phyloP scores from a whole-genome alignment of 179 eudicot genomes.

The Spinacia oleracea region DNA sequence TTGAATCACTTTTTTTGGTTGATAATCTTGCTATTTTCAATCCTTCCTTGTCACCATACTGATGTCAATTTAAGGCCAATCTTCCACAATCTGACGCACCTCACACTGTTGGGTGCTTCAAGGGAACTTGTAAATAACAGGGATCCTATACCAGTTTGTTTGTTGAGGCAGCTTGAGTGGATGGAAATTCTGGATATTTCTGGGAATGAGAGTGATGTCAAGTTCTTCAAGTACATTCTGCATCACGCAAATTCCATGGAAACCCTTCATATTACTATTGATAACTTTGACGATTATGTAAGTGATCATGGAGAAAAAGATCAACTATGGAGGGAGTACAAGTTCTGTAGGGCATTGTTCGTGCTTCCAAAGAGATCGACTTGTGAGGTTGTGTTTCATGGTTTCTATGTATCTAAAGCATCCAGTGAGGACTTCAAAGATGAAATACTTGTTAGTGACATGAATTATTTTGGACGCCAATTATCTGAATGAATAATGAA shows the following conservation, averaged over 20 bases:
- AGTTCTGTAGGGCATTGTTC: conserved; percentile 9
- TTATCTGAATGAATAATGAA: not conserved
- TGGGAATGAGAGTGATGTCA: not conserved
- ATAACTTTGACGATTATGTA: not conserved
- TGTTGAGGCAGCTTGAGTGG: not conserved
- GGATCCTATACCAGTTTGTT: not conserved
- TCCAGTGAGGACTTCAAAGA: not conserved
- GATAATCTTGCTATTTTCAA: not conserved
- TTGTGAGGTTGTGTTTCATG: not conserved
- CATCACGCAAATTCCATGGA: not conserved
- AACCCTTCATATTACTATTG: not conserved
- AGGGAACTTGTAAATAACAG: not conserved
- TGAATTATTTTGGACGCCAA: not conserved
- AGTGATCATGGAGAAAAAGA: not conserved
- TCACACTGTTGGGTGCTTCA: not conserved
- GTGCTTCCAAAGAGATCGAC: not conserved
- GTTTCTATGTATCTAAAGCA: not conserved
- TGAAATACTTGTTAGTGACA: not conserved
- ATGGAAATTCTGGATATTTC: not conserved
- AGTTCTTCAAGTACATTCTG: not conserved
- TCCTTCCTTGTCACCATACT: too few species aligned
- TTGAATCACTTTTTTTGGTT: not conserved
- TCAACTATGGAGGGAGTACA: not conserved
- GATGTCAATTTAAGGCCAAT: not conserved
- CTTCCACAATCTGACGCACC: not conserved